phyloP scores from a whole-genome alignment of 495 filamentous ascomycete species.

The Xylaria flabelliformis region DNA sequence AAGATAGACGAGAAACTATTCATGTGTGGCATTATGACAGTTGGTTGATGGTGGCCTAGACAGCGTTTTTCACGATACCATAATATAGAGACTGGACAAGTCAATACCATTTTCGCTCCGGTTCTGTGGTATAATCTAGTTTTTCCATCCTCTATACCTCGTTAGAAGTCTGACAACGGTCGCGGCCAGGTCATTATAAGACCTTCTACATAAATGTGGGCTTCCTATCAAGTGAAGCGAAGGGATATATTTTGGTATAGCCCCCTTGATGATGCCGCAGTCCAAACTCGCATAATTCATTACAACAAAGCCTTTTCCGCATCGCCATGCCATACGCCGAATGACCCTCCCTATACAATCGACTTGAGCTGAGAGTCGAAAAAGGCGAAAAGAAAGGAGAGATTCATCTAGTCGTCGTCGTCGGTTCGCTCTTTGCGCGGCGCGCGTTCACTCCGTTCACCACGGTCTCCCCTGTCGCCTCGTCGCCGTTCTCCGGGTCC shows the following conservation, averaged over 20 bases:
- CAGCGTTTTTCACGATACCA: constrained; percentile 19
- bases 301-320: constrained; percentile 31
- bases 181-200: constrained; percentile 7
- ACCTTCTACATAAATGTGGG: constrained; percentile 22
- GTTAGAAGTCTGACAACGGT: constrained; percentile 16
- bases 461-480: constrained; percentile 35
- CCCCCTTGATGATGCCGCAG: constrained; percentile 8
- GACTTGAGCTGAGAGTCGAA: constrained; percentile 28
- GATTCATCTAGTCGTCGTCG: constrained; percentile 51
- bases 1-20: constrained; percentile 16
- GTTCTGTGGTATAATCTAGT: constrained; percentile 24
- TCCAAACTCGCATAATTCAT: constrained; percentile 29
- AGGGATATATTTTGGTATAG: constrained; percentile 10
- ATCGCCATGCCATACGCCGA: constrained; percentile 36
- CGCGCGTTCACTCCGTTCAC: constrained; percentile 26
- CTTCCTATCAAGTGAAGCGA: constrained; percentile 10
- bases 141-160: constrained; percentile 27
- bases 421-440: constrained; percentile 51
- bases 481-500: constrained; percentile 39
- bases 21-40: constrained; percentile 22
- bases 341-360: constrained; percentile 36
- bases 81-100: constrained; percentile 19
- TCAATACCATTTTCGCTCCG: constrained; percentile 15
- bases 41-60: constrained; percentile 17
- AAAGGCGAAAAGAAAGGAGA: constrained; percentile 29